These are phyloP conservation scores for Pulveroboletus ravenelii DNA, from an alignment of 768 basidiomycete species.

Conservation along the genomic window DNA sequence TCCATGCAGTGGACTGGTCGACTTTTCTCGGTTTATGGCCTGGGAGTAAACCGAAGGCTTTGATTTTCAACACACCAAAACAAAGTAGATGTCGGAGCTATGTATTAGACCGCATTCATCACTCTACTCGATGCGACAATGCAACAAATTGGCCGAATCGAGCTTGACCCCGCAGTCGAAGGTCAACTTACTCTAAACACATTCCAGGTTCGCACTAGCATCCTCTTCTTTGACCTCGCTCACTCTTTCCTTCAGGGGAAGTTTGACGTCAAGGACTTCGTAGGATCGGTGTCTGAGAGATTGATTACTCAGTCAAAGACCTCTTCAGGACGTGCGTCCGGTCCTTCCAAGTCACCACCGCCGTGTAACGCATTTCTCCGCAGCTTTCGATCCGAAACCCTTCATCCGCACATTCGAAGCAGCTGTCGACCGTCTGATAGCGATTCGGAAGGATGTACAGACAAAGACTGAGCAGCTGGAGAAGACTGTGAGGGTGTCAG, in stretches of 20 bases:
- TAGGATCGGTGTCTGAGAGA: conserved; percentile 81
- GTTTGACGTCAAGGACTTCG: conserved; percentile 89
- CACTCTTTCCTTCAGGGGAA: conserved; percentile 52
- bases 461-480: conserved; percentile 88
- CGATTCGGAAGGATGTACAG: conserved; percentile 86
- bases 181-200: conserved; percentile 48
- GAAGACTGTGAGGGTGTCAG: conserved; percentile 81
- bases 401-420: conserved; percentile 91
- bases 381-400: conserved; percentile 92
- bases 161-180: conserved; percentile 50
- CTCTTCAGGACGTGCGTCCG: conserved; percentile 71
- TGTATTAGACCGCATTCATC: not conserved
- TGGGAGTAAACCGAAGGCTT: conserved; percentile 4
- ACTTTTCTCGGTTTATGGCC: not conserved
- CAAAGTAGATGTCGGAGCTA: conserved; percentile 5
- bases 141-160: conserved; percentile 21
- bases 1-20: conserved; percentile 34
- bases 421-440: conserved; percentile 83
- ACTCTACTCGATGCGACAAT: conserved; percentile 14
- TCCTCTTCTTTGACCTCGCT: conserved; percentile 2
- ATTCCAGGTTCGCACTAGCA: conserved; percentile 44
- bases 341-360: not conserved
- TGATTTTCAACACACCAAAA: conserved; percentile 31
- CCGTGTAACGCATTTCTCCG: conserved; percentile 8
- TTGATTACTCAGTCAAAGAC: conserved; percentile 82